These are phyloP conservation scores for Halenospora varia DNA, from an alignment of 495 filamentous ascomycete species.

Conservation along the genomic window DNA sequence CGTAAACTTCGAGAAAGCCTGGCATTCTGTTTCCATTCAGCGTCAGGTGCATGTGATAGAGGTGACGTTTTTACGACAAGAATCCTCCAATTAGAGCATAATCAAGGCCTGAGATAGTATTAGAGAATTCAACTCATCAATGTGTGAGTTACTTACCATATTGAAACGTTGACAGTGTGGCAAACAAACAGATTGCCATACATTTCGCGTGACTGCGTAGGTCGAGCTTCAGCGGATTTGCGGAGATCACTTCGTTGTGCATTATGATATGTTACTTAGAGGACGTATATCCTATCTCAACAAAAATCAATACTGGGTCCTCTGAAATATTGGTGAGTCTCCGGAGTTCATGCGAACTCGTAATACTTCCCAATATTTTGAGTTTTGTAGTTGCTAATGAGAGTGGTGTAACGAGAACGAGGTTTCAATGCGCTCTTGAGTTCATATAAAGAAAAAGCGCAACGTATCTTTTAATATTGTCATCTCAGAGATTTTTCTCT, in stretches of 20 bases:
- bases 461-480: too few species aligned
- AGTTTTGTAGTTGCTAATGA: too few species aligned
- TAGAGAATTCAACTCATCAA: too few species aligned
- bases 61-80: neutral
- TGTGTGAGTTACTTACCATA: neutral
- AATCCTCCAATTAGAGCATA: neutral
- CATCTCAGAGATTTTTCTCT: too few species aligned
- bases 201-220: neutral
- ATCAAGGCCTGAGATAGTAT: neutral
- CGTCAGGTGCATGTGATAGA: neutral
- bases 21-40: constrained; percentile 39
- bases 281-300: too few species aligned
- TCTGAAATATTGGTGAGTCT: too few species aligned
- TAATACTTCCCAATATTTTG: too few species aligned
- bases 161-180: neutral
- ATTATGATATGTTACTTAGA: neutral
- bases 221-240: neutral
- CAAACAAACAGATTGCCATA: neutral
- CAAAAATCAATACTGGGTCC: too few species aligned
- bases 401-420: too few species aligned
- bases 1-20: constrained; percentile 42
- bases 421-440: too few species aligned
- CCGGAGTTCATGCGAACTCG: too few species aligned
- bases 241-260: neutral
- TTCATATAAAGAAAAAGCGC: too few species aligned